Conservation (phyloP, 2,329 filamentous ascomycete species). For the Ceratocystis cubensis region DNA sequence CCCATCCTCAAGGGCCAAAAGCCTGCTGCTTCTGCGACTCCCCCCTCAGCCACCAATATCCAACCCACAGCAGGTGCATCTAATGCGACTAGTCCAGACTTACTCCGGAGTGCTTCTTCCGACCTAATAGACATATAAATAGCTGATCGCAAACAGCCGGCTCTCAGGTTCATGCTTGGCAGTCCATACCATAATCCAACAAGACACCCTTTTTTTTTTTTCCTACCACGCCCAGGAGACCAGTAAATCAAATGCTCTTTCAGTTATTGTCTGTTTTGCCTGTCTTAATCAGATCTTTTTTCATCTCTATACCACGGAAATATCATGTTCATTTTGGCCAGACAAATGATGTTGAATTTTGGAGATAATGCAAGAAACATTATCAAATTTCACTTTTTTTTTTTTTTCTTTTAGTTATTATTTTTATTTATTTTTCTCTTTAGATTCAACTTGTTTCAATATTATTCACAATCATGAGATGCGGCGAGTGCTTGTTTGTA, state of each 20-base stretch:
- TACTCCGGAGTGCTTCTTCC: conserved; percentile 14
- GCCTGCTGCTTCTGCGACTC: conserved; percentile 40
- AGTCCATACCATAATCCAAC: background rate
- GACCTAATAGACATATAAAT: conserved; percentile 20
- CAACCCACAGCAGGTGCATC: background rate
- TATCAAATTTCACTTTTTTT: conserved; percentile 29
- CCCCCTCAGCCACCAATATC: conserved; percentile 34
- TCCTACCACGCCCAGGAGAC: background rate
- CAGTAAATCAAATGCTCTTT: background rate
- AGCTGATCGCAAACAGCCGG: background rate
- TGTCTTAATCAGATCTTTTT: background rate
- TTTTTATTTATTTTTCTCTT: background rate
- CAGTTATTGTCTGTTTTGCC: background rate
- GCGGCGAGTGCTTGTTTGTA: background rate
- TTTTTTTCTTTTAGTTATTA: conserved; percentile 23
- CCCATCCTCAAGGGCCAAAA: conserved; percentile 73
- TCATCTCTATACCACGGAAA: conserved; percentile 6
- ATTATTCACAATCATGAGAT: conserved; percentile 11
- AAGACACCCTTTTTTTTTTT: no score
- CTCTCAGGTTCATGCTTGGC: background rate
- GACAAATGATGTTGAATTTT: background rate
- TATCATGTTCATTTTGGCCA: background rate
- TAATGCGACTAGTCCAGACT: background rate
- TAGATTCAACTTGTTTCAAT: conserved; percentile 4
- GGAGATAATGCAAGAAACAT: conserved; percentile 19